A percentile compares a stretch with the other conserved stretches of the same genome.
Evolutionary conservation across 306 rosid species (phyloP).

Genomic region (Fragaria ananassa): DNA sequence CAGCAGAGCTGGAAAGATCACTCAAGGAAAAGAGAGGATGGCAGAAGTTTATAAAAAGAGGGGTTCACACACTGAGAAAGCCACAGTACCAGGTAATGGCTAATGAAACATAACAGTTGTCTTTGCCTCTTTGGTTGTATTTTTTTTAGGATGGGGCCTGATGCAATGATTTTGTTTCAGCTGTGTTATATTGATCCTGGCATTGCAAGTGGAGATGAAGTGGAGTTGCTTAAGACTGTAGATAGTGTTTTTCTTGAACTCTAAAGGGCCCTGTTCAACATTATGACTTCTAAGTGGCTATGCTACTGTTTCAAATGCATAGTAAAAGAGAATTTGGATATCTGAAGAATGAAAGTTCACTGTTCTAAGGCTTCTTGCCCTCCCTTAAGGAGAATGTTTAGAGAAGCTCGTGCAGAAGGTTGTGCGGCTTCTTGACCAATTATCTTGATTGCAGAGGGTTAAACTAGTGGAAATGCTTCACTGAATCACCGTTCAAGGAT

Average conservation of each 20-base stretch:
- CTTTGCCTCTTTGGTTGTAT: neutral
- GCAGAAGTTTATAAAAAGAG: conserved; percentile 39
- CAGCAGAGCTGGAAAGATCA: conserved; percentile 50
- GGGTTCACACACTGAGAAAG: too few species aligned
- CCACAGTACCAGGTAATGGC: neutral
- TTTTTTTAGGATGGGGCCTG: conserved; percentile 15
- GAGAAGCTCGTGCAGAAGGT: too few species aligned
- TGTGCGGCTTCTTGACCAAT: too few species aligned
- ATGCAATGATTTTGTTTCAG: conserved; percentile 46
- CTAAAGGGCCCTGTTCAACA: conserved; percentile 30
- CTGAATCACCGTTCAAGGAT: too few species aligned
- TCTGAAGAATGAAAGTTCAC: conserved; percentile 2
- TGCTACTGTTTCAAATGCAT: neutral
- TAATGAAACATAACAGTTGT: conserved; percentile 1
- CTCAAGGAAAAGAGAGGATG: conserved; percentile 57
- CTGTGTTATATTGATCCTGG: conserved; percentile 79
- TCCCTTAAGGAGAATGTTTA: too few species aligned
- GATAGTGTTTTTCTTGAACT: conserved; percentile 63
- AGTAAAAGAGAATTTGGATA: neutral
- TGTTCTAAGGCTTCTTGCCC: neutral
- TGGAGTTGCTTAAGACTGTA: conserved; percentile 63
- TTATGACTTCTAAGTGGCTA: neutral
- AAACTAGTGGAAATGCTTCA: too few species aligned
- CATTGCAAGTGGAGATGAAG: conserved; percentile 51
- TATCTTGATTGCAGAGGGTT: too few species aligned